Evolutionary conservation across 352 stramenopile genomes (phyloP).

Genomic region (Elongisporangium prolatum): DNA sequence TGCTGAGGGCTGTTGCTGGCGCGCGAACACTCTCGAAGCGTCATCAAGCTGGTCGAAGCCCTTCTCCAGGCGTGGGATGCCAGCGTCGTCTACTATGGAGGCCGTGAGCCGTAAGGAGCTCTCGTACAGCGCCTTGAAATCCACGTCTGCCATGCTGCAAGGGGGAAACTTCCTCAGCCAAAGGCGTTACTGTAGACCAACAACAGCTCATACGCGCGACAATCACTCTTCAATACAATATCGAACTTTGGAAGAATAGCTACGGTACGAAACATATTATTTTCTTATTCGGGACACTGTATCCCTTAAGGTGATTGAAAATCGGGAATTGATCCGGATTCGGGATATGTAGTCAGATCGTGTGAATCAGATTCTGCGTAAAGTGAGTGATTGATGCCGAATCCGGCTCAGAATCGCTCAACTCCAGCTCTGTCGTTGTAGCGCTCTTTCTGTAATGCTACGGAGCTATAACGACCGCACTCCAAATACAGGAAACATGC

Average conservation of each 20-base stretch:
- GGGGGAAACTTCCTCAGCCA: conserved; percentile 10
- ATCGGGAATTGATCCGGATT: background rate
- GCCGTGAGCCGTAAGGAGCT: conserved; percentile 85
- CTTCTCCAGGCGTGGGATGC: conserved; percentile 74
- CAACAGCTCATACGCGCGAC: background rate
- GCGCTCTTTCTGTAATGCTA: background rate
- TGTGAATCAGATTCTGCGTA: background rate
- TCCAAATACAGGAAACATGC: too few relatives aligned
- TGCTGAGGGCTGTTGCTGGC: conserved; percentile 29
- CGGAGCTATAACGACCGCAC: too few relatives aligned
- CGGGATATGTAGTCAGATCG: background rate
- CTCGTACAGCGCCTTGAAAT: conserved; percentile 86
- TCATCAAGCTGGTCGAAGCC: conserved; percentile 79
- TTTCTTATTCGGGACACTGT: background rate
- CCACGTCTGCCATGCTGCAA: conserved; percentile 28
- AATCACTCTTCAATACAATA: background rate
- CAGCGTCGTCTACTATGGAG: conserved; percentile 52
- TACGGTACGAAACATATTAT: background rate
- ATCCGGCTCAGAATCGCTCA: background rate
- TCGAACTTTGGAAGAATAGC: background rate
- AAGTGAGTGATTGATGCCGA: background rate
- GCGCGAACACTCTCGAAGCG: conserved; percentile 45
- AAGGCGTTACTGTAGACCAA: background rate
- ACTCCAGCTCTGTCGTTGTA: too few relatives aligned
- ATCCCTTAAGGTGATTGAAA: background rate